These are phyloP conservation scores for Rhodotorula sp. DNA, from an alignment of 1,284 basidiomycete genomes.

Conservation along the genomic window DNA sequence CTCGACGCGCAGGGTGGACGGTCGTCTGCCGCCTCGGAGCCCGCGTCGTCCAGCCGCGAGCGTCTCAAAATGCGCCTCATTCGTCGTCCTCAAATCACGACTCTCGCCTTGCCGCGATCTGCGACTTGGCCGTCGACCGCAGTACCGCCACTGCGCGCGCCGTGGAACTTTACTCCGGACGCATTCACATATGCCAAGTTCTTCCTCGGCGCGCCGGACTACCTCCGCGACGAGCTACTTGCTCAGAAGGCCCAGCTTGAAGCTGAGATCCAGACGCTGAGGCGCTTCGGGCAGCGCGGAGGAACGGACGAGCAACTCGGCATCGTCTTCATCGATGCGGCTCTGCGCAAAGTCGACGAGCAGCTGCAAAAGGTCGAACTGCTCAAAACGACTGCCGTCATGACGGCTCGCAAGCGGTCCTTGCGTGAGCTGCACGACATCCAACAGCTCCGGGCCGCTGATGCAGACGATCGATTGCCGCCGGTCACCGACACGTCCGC, in stretches of 20 bases:
- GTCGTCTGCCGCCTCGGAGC: not conserved
- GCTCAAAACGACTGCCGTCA: slow-evolving; percentile 60
- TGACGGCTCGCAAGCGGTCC: slow-evolving; percentile 56
- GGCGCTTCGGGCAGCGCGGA: slow-evolving; percentile 23
- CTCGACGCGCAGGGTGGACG: slow-evolving; percentile 9
- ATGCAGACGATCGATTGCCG: slow-evolving; percentile 1
- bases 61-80: slow-evolving; percentile 79
- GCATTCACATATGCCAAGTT: slow-evolving; percentile 86
- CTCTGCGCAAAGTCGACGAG: slow-evolving; percentile 67
- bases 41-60: not conserved
- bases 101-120: slow-evolving; percentile 89
- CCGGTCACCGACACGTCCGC: slow-evolving; percentile 41
- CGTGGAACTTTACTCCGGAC: slow-evolving; percentile 94
- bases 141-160: slow-evolving; percentile 83
- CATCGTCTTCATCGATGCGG: slow-evolving; percentile 74
- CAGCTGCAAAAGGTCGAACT: slow-evolving; percentile 75
- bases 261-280: slow-evolving; percentile 37
- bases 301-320: slow-evolving; percentile 72
- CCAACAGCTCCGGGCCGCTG: slow-evolving; percentile 26
- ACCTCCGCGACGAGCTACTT: slow-evolving; percentile 67
- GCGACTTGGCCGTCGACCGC: slow-evolving; percentile 89
- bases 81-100: slow-evolving; percentile 89
- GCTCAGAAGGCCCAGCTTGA: slow-evolving; percentile 64
- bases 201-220: slow-evolving; percentile 89
- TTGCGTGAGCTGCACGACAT: slow-evolving; percentile 60